These are phyloP conservation scores for Paraconiothyrium brasiliense DNA, from an alignment of 2,329 filamentous ascomycete genomes.

Conservation along the genomic window DNA sequence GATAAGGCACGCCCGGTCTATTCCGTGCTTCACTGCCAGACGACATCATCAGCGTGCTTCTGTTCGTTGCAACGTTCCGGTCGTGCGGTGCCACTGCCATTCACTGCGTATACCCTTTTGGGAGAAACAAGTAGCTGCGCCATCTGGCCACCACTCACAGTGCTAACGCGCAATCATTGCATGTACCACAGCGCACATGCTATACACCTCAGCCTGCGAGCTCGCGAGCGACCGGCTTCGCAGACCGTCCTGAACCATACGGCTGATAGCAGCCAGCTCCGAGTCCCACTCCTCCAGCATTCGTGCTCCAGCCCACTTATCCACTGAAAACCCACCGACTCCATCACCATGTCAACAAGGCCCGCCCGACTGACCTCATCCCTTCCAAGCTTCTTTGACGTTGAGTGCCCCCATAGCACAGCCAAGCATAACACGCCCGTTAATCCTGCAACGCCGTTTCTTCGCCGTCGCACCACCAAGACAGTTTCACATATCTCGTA, in stretches of 20 bases:
- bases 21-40: not conserved
- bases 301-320: too few relatives aligned
- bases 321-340: not conserved
- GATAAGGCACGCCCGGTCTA: not conserved
- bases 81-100: constrained; percentile 1
- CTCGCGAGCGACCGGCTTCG: constrained; percentile 1
- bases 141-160: not conserved
- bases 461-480: constrained; percentile 18
- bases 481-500: constrained; percentile 8
- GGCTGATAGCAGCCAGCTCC: constrained; percentile 6
- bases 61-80: not conserved
- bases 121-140: not conserved
- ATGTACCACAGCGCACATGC: not conserved
- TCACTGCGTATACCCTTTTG: not conserved
- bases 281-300: constrained; percentile 6
- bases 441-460: constrained; percentile 22
- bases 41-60: constrained; percentile 6
- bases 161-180: not conserved
- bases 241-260: constrained; percentile 1
- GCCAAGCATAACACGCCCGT: constrained; percentile 21
- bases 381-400: not conserved
- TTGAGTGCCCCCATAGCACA: constrained; percentile 14
- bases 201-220: not conserved
- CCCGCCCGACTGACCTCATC: not conserved
- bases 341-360: not conserved